Evolutionary conservation across 2,329 filamentous ascomycete genomes (phyloP), one percentile per base, ranked within the genome.

Genomic region (Teratosphaeria epicoccoides): DNA sequence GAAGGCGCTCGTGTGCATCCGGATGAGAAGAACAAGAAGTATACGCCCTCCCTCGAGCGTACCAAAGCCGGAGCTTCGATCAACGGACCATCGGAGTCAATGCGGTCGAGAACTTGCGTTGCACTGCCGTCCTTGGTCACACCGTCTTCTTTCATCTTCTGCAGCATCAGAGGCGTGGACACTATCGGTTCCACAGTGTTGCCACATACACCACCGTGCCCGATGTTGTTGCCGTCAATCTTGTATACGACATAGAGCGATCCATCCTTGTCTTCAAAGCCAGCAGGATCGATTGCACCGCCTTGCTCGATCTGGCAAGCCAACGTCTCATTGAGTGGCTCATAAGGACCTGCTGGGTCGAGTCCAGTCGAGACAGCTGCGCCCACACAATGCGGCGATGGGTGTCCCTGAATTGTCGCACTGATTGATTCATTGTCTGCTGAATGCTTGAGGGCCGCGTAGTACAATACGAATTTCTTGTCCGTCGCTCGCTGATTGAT

Each of bases 11-110:
- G 57, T 3, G 64, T 68, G 55, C 66, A 69, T 1, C 65, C 66
- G 11, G 62, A 64, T 6, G 59, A 63, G 60, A 63, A 69, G 61
- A 69, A 69, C 20, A 69, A 59, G 53, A 69, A 66, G 57, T 68
- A 69, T 22, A 57, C 52, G 14, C 63, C 64, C 4, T 62, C 60
- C 14, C 47, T 24, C 2, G 60, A 61, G 43, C 59, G 56, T 7
- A 63, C 49, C 22, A 69, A 56, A 12, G 54, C 56, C 2, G 66
- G 66, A 3, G 66, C 66, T 57, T 69, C 66, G 45, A 69, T 60
- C 3, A 69, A 58, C 1, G 66, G 66, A 0, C 66, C 66, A 43
- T 68, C 66, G 4, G 47, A 47, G 1, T 28, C 49, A 28, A 24
- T 59, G 49, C 62, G 63, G 53, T 64, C 55, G 3, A 68, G 57